phyloP scores from a whole-genome alignment of 73 alveolate species.

The Effrenium voratum region DNA sequence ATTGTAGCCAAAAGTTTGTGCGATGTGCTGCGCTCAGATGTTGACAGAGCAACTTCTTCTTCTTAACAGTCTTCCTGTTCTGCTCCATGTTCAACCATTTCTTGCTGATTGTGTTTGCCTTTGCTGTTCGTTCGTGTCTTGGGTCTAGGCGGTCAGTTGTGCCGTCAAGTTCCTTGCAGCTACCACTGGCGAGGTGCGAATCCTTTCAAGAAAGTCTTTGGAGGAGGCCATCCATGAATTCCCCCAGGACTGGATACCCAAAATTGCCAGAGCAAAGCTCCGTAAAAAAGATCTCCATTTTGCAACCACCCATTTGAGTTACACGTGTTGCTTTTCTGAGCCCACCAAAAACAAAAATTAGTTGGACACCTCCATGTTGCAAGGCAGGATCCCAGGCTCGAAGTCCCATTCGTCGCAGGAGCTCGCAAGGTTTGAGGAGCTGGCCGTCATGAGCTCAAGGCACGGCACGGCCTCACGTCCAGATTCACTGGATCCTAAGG shows the following conservation, averaged over 20 bases:
- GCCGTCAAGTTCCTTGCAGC: too few species aligned
- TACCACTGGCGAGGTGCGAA: conserved; percentile 45
- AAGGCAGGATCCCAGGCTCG: too few species aligned
- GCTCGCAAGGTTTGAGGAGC: conserved; percentile 63
- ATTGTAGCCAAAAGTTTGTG: conserved; percentile 36
- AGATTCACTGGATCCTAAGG: conserved; percentile 2
- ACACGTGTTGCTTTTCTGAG: too few species aligned
- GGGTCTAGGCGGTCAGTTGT: background rate
- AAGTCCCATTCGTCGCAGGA: conserved; percentile 20
- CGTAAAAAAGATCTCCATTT: too few species aligned
- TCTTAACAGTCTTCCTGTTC: too few species aligned
- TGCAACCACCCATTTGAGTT: too few species aligned
- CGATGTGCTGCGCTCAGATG: background rate
- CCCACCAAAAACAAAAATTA: too few species aligned
- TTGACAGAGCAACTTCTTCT: background rate
- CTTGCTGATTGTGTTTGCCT: too few species aligned
- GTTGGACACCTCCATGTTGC: too few species aligned
- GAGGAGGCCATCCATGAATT: conserved; percentile 82
- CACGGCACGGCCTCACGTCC: background rate
- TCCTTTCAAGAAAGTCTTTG: conserved; percentile 62
- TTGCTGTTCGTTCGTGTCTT: background rate
- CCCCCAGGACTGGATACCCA: conserved; percentile 70
- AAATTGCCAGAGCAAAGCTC: too few species aligned
- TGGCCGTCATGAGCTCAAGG: conserved; percentile 49
- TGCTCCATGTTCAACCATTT: too few species aligned